Evolutionary conservation across 139 green algal species (phyloP), one percentile per base, ranked within the genome.

Genomic region (Coelastrella sp.): DNA sequence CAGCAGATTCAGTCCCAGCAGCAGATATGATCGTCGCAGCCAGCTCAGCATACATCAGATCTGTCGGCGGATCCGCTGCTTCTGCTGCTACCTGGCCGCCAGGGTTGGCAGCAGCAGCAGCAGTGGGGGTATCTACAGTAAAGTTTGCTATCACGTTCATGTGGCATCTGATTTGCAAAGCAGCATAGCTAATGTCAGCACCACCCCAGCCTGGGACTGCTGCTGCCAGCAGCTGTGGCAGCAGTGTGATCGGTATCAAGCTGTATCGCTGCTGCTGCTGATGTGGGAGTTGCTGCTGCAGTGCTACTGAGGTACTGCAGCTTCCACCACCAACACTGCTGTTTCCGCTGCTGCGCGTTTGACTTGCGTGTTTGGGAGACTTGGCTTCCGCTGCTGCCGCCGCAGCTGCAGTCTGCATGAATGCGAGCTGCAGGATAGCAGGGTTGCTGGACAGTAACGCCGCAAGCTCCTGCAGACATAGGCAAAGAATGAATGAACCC

Each of bases 21-120:
- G 81, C 81, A 19, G 81, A 76, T 10, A 87, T 54, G 64, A 87
- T 87, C 3, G 81, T 87, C 4, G 81, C 61, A 47, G 81, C 81
- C 11, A 87, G 64, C 81, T 87, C 81, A 65, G 81, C 81, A 65
- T 65, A 87, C 81, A 87, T 87, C 22, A 87, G 54, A 58, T 87
- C 81, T 64, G 61, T 78, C 2, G 81, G 81, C 7, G 57, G 57
- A 19, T 59, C 57, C 17, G 64, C 61, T 77, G 19, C 64, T 16
- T 4, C 61, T 20, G 64, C 81, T 64, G 61, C 22, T 87, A 23
- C 23, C 68, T 17, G 60, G 6, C 8, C 2, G 23, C 22, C 22
- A 32, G 5, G 59, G 61, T 5, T 75, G 80, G 11, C 3, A 54
- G 4, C 32, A 57, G 20, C 23, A 19, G 81, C 61, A 66, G 81